These are phyloP conservation scores for Pythium phragmitis DNA, from an alignment of 352 stramenopile genomes.

Conservation along the genomic window DNA sequence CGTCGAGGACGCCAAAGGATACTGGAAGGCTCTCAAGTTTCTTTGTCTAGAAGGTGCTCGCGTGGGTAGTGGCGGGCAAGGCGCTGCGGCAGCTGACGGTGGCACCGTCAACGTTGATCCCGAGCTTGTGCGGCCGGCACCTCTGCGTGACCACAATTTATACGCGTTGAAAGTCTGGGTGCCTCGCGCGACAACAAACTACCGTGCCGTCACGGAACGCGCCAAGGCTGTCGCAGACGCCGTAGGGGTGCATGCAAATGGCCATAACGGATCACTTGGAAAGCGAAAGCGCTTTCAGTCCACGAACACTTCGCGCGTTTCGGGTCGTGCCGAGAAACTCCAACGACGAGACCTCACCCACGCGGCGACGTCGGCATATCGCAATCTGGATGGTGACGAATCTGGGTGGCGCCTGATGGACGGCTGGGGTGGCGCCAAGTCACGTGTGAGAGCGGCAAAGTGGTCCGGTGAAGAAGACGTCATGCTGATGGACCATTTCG, in stretches of 20 bases:
- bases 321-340: constrained; percentile 22
- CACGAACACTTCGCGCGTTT: constrained; percentile 10
- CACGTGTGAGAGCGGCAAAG: constrained; percentile 50
- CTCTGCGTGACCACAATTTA: constrained; percentile 67
- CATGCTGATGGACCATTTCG: constrained; percentile 67
- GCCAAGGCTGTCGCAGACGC: constrained; percentile 48
- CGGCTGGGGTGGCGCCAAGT: constrained; percentile 39
- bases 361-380: constrained; percentile 17
- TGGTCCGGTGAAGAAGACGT: constrained; percentile 67
- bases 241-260: constrained; percentile 20
- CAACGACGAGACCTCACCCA: constrained; percentile 16
- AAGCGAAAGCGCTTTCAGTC: constrained; percentile 54
- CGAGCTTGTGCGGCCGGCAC: constrained; percentile 52
- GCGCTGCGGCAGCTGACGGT: constrained; percentile 23
- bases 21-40: constrained; percentile 74
- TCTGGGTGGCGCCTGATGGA: constrained; percentile 21
- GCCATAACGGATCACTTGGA: neutral
- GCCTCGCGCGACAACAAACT: constrained; percentile 47
- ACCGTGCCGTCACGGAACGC: constrained; percentile 50
- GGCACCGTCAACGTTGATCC: constrained; percentile 55
- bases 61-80: constrained; percentile 38
- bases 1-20: constrained; percentile 50
- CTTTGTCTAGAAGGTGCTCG: constrained; percentile 64
- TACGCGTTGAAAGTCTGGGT: constrained; percentile 69
- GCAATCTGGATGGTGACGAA: constrained; percentile 14